Evolutionary conservation across 108 stramenopile genomes (phyloP), one percentile per base, ranked within the genome.

Genomic region (Stephanodiscus minutulus): DNA sequence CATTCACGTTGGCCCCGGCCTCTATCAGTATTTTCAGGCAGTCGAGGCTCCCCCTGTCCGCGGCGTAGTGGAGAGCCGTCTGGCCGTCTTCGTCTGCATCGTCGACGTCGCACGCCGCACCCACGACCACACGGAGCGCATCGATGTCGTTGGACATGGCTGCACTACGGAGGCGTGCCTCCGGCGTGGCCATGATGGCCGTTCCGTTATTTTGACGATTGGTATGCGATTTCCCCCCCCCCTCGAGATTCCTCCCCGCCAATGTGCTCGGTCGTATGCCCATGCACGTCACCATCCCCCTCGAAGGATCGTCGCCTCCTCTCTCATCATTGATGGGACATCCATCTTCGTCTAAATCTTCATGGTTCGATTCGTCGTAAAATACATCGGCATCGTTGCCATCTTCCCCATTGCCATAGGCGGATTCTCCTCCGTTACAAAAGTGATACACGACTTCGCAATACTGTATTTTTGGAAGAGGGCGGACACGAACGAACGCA

Each of bases 21-120:
- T 87, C 20, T 10, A 93, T 53, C 25, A 95, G 65, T 24, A 82
- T n/a, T 64, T 67, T 60, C 15, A 93, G 36, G 48, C 83, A 86
- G 13, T 91, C 89, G 3, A 84, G 21, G 50, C 74, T 67, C 15
- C 89, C 90, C 17, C 77, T 75, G 70, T 95, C 94, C 3, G 90
- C 88, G 9, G 88, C 86, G 63, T 91, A 73, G 74, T 95, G 94
- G 15, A 95, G 65, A 1, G 90, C 87, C 6, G 89, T 87, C 73
- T 90, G 88, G 10, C 91, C 91, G 27, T 66, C 64, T 21, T 82
- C 85, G 67, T 93, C 91, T 7, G 72, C 25, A 25, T 63, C 74
- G 53, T 88, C 69, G 5, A 89, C 48, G 56, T 87, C 61, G 3
- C 71, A 69, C 17, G 67, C 81, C 17, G 67, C 81, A 13, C 64